phyloP scores from a whole-genome alignment of 208 protist species.

The Polymyxa betae region DNA sequence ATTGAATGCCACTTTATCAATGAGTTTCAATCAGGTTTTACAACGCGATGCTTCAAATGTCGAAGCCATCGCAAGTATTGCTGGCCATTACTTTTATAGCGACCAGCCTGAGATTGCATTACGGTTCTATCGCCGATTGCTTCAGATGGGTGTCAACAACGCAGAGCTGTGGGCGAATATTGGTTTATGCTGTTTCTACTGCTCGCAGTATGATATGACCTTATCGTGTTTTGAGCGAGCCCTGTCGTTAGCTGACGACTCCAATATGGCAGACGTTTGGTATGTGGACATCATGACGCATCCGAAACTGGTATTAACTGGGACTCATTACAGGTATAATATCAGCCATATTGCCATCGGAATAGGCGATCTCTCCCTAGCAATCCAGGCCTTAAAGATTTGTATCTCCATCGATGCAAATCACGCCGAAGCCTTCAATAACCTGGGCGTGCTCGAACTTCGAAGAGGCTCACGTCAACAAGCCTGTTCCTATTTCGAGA shows the following conservation, averaged over 20 bases:
- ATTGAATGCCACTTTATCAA: neutral
- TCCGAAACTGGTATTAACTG: neutral
- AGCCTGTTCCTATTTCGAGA: conserved; percentile 76
- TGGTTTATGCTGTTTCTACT: conserved; percentile 81
- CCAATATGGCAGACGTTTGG: conserved; percentile 84
- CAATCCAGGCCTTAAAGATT: conserved; percentile 87
- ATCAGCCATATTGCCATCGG: conserved; percentile 88
- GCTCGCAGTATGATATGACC: conserved; percentile 64
- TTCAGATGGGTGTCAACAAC: conserved; percentile 89
- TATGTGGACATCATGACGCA: neutral
- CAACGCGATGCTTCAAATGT: conserved; percentile 60
- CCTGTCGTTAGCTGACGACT: conserved; percentile 76
- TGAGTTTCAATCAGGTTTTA: neutral
- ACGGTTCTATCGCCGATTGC: conserved; percentile 74
- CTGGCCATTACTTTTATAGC: conserved; percentile 62
- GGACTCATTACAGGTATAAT: conserved; percentile 80
- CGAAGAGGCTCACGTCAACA: conserved; percentile 72
- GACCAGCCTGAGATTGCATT: conserved; percentile 67
- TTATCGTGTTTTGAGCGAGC: conserved; percentile 70
- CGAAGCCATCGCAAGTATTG: conserved; percentile 67
- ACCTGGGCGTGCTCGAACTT: conserved; percentile 86
- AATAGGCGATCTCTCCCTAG: conserved; percentile 84
- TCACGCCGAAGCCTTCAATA: conserved; percentile 89
- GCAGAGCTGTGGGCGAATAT: conserved; percentile 91
- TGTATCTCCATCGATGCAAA: conserved; percentile 81